Conservation (phyloP, 306 rosid species). For the Dryas alaskensis region DNA sequence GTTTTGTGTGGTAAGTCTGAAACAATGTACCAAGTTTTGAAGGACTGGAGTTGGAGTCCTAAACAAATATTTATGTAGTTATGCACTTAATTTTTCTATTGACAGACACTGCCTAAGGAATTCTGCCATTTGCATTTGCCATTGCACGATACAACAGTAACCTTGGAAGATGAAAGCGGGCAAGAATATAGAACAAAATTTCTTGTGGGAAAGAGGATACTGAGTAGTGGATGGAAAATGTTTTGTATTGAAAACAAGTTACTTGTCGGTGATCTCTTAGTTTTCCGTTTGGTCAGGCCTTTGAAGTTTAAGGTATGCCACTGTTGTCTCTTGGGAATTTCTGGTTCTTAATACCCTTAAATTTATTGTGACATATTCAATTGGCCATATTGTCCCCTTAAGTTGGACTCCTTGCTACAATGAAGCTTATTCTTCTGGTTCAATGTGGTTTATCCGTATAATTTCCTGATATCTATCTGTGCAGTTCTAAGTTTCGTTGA, state of each 20-base stretch:
- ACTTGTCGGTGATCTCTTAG: slow-evolving; percentile 18
- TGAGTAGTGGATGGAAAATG: slow-evolving; percentile 31
- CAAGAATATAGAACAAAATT: slow-evolving; percentile 8
- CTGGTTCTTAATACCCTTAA: not conserved
- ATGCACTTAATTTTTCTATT: not conserved
- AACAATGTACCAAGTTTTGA: not conserved
- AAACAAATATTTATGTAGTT: not conserved
- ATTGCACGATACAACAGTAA: slow-evolving; percentile 10
- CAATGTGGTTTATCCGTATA: not conserved
- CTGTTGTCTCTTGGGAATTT: not conserved
- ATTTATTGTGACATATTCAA: no score
- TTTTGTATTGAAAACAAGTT: slow-evolving; percentile 18
- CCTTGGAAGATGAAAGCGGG: slow-evolving; percentile 33
- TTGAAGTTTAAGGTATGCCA: slow-evolving; percentile 23
- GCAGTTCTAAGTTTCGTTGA: not conserved
- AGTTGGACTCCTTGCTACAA: not conserved
- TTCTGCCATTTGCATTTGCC: slow-evolving; percentile 28
- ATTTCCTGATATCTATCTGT: not conserved
- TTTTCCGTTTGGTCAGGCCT: slow-evolving; percentile 27
- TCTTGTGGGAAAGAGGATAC: slow-evolving; percentile 8
- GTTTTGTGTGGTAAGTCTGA: slow-evolving; percentile 29
- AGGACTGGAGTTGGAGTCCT: not conserved
- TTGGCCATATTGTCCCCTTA: not conserved
- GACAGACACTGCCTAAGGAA: slow-evolving; percentile 29
- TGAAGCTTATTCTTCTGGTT: not conserved